These are phyloP conservation scores for Paramecium octaurelia DNA, from an alignment of 73 alveolate genomes.

Conservation along the genomic window DNA sequence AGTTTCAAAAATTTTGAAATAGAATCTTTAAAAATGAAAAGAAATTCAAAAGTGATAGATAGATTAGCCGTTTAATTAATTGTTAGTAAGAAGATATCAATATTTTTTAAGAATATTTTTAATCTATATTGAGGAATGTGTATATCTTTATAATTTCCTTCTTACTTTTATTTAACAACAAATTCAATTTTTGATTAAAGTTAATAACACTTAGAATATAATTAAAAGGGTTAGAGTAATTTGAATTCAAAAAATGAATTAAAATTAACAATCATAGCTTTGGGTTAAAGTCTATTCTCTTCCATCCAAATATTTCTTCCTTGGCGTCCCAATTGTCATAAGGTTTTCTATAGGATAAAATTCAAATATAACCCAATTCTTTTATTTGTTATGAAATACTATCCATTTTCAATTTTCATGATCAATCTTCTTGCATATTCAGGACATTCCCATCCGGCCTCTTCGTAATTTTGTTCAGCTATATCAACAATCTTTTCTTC, in stretches of 20 bases:
- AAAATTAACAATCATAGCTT: not conserved
- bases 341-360: not conserved
- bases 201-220: too few relatives aligned
- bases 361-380: conserved; percentile 11
- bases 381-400: not conserved
- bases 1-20: not conserved
- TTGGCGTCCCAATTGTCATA: conserved; percentile 1
- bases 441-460: conserved; percentile 38
- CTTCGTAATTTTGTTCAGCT: conserved; percentile 46
- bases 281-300: not conserved
- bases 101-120: not conserved
- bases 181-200: too few relatives aligned
- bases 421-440: conserved; percentile 21
- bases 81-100: not conserved
- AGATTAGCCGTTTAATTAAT: not conserved
- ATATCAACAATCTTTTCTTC: not conserved
- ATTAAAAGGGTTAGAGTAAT: not conserved
- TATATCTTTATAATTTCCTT: too few relatives aligned
- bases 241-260: not conserved
- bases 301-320: conserved; percentile 21
- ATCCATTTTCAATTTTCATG: not conserved
- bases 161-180: too few relatives aligned
- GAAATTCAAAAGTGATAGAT: not conserved
- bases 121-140: not conserved
- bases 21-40: not conserved